Evolutionary conservation across 805 yeast species (phyloP), one percentile per base, ranked within the genome.

Genomic region (Suhomyces xylopsoci): DNA sequence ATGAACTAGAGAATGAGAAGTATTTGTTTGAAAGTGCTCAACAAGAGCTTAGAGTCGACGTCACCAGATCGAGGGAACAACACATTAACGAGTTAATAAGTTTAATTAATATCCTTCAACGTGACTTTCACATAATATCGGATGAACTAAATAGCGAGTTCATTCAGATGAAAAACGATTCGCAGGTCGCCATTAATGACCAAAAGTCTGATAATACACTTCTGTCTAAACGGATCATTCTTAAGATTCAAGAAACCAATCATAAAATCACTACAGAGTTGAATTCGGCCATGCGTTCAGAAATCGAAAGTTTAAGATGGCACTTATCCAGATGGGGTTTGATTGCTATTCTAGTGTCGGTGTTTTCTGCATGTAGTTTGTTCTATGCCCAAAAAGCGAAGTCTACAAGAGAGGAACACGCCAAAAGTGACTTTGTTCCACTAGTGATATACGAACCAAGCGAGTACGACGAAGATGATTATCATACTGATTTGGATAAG

Each of bases 11-110:
- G 57, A 93, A 92, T 62, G 97, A 93, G 61, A 80, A 83, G 20
- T 94, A 93, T 64, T 70, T 94, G 12, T 92, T 90, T 66, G 93
- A 91, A 64, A 96, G 97, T 30, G 97, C 97, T 0, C 90, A 90
- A 55, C 86, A 92, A 51, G 98, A 93, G 66, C 70, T 93, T 36
- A 70, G 87, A 47, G 89, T 87, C 45, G 97, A 91, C 60, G 81
- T 91, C 22, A 83, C 86, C 41, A 79, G 85, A 41, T 80, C 87
- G 28, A 74, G 97, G 58, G 91, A 87, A 56, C 73, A 76, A 10
- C 88, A 89, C 55, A 74, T 87, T 50, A 84, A 84, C 58, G 86
- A 84, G 50, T 76, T 86, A 50, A 83, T 87, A 20, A 80, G 83
- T 54, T 82, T 84, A 45, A 80, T 87, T 42, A 85, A 87, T 53